Conservation (phyloP, 768 basidiomycete species). For the Lentinula detonsa region DNA sequence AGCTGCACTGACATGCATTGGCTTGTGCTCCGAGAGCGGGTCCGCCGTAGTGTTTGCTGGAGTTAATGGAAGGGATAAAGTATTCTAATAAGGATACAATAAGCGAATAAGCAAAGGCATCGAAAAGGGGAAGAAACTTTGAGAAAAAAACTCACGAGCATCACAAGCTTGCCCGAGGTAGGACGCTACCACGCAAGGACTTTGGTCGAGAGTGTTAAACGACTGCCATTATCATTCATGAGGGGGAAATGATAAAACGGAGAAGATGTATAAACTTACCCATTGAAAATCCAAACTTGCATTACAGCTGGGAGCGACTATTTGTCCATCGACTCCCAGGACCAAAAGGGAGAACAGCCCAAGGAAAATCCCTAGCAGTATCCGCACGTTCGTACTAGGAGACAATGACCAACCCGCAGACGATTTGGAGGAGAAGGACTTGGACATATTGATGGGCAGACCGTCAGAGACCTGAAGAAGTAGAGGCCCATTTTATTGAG, state of each 20-base stretch:
- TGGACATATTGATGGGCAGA: neutral
- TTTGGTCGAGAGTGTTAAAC: constrained; percentile 20
- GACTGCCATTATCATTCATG: neutral
- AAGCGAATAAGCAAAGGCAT: neutral
- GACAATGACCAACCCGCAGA: neutral
- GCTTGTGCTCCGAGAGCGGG: neutral
- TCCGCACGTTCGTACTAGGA: neutral
- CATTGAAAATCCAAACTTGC: constrained; percentile 2
- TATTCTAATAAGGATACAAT: neutral
- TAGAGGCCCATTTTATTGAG: no score
- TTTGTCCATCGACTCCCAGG: neutral
- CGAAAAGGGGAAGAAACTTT: no score
- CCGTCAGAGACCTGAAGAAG: neutral
- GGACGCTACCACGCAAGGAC: constrained; percentile 21
- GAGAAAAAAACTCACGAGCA: neutral
- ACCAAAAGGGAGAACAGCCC: neutral
- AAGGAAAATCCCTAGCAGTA: neutral
- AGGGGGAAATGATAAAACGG: neutral
- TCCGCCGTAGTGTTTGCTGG: neutral
- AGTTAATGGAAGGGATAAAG: neutral
- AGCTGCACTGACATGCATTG: neutral
- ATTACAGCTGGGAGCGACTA: constrained; percentile 2
- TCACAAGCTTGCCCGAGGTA: constrained; percentile 22
- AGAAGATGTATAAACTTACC: neutral
- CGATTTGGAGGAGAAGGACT: neutral